A percentile compares a stretch with the other conserved stretches of the same genome.
These are phyloP conservation scores for Malus sieversii DNA, from an alignment of 306 rosid genomes.

Conservation along the genomic window DNA sequence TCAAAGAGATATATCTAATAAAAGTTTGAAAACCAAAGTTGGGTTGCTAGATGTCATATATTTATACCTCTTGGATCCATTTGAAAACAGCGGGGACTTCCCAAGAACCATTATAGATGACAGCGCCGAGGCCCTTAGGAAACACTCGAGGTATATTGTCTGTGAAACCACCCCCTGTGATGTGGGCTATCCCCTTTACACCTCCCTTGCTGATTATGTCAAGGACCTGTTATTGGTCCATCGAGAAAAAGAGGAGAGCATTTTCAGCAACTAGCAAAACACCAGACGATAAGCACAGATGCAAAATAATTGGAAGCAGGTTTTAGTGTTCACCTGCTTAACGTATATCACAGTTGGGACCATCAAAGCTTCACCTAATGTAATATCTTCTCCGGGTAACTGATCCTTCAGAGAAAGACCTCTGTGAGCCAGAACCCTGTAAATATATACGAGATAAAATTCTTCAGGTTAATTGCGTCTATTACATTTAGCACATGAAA, in stretches of 20 bases:
- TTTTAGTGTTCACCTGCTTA: constrained; percentile 51
- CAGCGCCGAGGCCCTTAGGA: constrained; percentile 78
- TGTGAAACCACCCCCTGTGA: constrained; percentile 92
- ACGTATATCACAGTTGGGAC: constrained; percentile 84
- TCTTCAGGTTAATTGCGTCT: not conserved
- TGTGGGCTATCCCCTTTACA: constrained; percentile 79
- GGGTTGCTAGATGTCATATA: not conserved
- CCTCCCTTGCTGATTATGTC: constrained; percentile 74
- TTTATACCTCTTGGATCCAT: constrained; percentile 89
- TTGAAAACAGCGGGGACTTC: constrained; percentile 60
- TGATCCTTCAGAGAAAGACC: constrained; percentile 59
- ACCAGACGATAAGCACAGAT: not conserved
- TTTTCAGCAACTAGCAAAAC: not conserved
- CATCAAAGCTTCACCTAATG: constrained; percentile 80
- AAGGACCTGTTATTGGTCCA: constrained; percentile 50
- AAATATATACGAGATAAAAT: constrained; percentile 2
- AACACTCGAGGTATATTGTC: constrained; percentile 88
- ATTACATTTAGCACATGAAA: not conserved
- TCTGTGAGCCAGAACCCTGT: constrained; percentile 65
- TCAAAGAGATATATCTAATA: not conserved
- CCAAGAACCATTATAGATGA: constrained; percentile 60
- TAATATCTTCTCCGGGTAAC: constrained; percentile 53
- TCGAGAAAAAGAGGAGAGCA: not conserved
- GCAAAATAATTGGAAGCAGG: not conserved
- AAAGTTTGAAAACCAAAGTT: not conserved